Conservation (phyloP, 2,329 filamentous ascomycete genomes). For the Nothopassalora personata region DNA sequence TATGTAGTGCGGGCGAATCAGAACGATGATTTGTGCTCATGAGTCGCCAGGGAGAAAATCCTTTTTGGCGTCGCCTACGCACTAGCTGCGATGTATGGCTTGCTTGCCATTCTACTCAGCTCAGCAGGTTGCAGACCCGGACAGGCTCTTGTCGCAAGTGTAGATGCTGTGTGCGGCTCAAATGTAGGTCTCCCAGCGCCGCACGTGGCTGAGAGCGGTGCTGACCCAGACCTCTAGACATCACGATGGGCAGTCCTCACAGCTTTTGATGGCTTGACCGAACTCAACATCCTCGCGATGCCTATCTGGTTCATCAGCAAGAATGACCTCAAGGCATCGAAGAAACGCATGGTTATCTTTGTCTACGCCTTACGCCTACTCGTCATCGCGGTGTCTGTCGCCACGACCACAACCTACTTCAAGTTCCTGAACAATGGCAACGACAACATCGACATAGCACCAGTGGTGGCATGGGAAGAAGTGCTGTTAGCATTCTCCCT, state of each 20-base stretch:
- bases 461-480: conserved; percentile 22
- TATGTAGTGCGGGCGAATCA: neutral
- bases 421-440: conserved; percentile 15
- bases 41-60: conserved; percentile 11
- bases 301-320: conserved; percentile 25
- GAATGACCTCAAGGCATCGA: conserved; percentile 20
- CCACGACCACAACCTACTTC: conserved; percentile 19
- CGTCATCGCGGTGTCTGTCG: conserved; percentile 17
- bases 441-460: conserved; percentile 19
- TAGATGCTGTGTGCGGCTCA: conserved; percentile 19
- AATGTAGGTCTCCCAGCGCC: conserved; percentile 11
- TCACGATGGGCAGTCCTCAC: conserved; percentile 19
- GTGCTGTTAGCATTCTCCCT: conserved; percentile 22
- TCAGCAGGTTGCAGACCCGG: conserved; percentile 19
- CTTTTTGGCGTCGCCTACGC: conserved; percentile 18
- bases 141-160: conserved; percentile 10
- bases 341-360: conserved; percentile 22
- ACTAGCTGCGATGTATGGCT: conserved; percentile 12
- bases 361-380: conserved; percentile 19
- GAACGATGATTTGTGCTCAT: neutral
- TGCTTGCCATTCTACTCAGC: conserved; percentile 17
- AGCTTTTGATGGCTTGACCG: conserved; percentile 18
- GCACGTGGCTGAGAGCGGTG: neutral
- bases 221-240: conserved; percentile 9
- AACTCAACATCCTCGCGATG: conserved; percentile 21